These are phyloP conservation scores for Mikania micrantha DNA, from an alignment of 129 eudicot species.

Conservation along the genomic window DNA sequence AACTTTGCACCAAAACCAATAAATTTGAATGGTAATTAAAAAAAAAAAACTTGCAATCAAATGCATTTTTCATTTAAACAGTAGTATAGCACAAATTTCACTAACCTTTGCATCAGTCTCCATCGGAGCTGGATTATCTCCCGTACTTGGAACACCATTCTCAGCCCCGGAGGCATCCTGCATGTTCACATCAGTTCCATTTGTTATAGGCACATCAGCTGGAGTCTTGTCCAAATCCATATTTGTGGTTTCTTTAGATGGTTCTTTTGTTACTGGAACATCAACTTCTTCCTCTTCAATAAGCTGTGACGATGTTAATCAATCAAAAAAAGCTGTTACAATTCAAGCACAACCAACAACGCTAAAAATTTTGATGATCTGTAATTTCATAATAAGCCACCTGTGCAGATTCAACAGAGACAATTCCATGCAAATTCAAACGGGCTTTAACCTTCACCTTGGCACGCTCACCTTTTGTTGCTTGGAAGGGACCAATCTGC, in stretches of 20 bases:
- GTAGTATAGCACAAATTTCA: not conserved
- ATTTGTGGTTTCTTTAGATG: conserved; percentile 25
- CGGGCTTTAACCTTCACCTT: conserved; percentile 78
- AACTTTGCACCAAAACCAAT: no score
- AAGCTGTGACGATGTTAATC: conserved; percentile 38
- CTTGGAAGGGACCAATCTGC: conserved; percentile 89
- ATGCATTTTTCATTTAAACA: not conserved
- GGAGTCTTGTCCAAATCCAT: conserved; percentile 73
- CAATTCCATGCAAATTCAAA: conserved; percentile 75
- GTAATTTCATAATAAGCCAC: conserved; percentile 33
- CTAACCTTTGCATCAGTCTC: conserved; percentile 76
- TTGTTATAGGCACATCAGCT: conserved; percentile 28
- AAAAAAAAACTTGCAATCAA: not conserved
- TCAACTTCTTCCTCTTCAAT: conserved; percentile 85
- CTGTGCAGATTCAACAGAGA: conserved; percentile 79
- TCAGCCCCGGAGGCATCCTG: conserved; percentile 68
- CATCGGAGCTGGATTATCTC: conserved; percentile 52
- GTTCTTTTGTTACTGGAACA: conserved; percentile 59
- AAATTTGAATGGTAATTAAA: no score
- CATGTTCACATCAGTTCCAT: conserved; percentile 70
- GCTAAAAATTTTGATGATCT: not conserved
- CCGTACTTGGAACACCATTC: conserved; percentile 52
- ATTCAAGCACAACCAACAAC: conserved; percentile 20
- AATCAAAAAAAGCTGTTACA: not conserved
- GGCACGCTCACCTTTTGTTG: conserved; percentile 68